These are phyloP conservation scores for Colletotrichum sp. DNA, from an alignment of 2,329 filamentous ascomycete genomes.

Conservation along the genomic window DNA sequence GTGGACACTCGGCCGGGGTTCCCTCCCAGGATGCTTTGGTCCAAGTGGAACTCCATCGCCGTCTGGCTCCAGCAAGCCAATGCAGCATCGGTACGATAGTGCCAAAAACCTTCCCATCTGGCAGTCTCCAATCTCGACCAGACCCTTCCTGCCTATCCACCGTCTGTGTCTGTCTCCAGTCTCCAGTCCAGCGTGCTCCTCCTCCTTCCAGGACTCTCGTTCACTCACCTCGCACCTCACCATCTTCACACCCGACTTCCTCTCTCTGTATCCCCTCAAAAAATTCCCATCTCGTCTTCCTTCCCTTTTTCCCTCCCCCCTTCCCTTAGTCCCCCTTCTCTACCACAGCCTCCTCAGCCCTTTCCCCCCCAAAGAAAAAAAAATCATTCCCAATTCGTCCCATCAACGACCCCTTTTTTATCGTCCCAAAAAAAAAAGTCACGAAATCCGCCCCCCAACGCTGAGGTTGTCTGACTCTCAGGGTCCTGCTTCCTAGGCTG, in stretches of 20 bases:
- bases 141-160: not conserved
- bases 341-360: conserved; percentile 18
- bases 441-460: not conserved
- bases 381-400: not conserved
- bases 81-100: conserved; percentile 20
- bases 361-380: not conserved
- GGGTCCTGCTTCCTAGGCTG: conserved; percentile 1
- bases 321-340: not conserved
- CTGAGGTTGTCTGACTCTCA: conserved; percentile 5
- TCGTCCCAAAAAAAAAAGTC: not conserved
- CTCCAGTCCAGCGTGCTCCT: not conserved
- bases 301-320: conserved; percentile 1
- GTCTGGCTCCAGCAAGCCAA: conserved; percentile 17
- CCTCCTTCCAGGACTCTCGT: not conserved
- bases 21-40: not conserved
- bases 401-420: conserved; percentile 6
- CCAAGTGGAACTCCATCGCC: conserved; percentile 17
- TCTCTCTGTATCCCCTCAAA: conserved; percentile 20
- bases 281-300: conserved; percentile 5
- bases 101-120: conserved; percentile 21
- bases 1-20: not conserved
- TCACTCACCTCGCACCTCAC: not conserved
- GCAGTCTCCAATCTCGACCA: conserved; percentile 19
- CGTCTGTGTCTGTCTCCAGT: not conserved
- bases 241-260: not conserved